Evolutionary conservation across 108 stramenopile genomes (phyloP).

Genomic region (Pseudonitzschia delicatissima): DNA sequence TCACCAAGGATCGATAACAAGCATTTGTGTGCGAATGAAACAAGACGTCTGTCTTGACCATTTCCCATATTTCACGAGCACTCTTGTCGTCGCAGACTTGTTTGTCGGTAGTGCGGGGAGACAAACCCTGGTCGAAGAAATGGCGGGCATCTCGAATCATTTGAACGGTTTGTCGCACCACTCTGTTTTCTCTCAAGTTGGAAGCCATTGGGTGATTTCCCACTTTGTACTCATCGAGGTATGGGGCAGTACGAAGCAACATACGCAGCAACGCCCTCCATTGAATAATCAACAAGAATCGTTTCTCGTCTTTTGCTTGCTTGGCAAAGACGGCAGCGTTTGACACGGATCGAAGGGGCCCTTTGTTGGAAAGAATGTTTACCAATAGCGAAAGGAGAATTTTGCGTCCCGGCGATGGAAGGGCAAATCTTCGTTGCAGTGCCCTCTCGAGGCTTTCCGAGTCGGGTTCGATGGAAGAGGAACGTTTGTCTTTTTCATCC

Average conservation of each 20-base stretch:
- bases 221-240: constrained; percentile 75
- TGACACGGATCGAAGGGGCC: constrained; percentile 60
- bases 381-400: constrained; percentile 59
- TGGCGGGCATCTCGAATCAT: constrained; percentile 72
- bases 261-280: constrained; percentile 68
- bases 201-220: constrained; percentile 52
- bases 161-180: constrained; percentile 67
- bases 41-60: constrained; percentile 59
- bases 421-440: constrained; percentile 52
- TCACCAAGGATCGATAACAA: constrained; percentile 72
- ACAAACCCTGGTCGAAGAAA: constrained; percentile 78
- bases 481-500: constrained; percentile 11
- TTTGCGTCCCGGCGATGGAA: constrained; percentile 77
- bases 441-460: constrained; percentile 37
- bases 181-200: constrained; percentile 48
- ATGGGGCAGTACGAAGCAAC: constrained; percentile 79
- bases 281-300: constrained; percentile 62
- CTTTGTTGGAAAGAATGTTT: constrained; percentile 69
- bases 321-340: constrained; percentile 57
- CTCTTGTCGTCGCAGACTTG: constrained; percentile 43
- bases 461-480: constrained; percentile 14
- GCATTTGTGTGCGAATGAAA: constrained; percentile 83
- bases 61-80: constrained; percentile 66
- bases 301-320: constrained; percentile 14
- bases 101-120: constrained; percentile 35